A percentile compares a stretch with the other conserved stretches of the same genome.
Conservation (phyloP, 192 early-diverging fungal genomes). For the Coemansia sp. region DNA sequence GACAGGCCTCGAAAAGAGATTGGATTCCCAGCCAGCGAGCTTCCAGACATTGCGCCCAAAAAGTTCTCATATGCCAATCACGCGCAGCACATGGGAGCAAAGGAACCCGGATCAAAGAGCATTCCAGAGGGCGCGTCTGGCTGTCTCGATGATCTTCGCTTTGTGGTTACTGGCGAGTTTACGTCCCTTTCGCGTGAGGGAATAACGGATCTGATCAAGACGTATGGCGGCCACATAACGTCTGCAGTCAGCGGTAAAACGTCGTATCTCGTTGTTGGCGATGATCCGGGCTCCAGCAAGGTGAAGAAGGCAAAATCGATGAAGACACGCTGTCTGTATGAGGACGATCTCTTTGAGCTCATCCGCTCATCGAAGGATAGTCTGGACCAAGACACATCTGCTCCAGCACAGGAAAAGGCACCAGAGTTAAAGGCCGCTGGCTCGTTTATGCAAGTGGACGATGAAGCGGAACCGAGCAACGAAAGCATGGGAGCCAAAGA, state of each 20-base stretch:
- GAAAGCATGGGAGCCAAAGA: neutral
- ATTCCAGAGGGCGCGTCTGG: conserved; percentile 72
- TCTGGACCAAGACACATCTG: neutral
- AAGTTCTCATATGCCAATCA: conserved; percentile 27
- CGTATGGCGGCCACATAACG: conserved; percentile 84
- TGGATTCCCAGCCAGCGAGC: conserved; percentile 40
- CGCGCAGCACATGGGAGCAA: conserved; percentile 25
- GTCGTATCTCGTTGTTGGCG: conserved; percentile 81
- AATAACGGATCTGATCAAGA: conserved; percentile 79
- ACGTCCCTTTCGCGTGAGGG: conserved; percentile 72
- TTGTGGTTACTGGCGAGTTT: conserved; percentile 95
- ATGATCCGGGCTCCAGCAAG: conserved; percentile 85
- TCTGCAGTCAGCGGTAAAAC: conserved; percentile 77
- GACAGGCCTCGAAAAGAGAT: conserved; percentile 10
- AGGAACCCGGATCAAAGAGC: conserved; percentile 64
- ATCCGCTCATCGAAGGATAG: conserved; percentile 58
- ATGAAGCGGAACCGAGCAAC: neutral
- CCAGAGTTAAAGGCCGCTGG: conserved; percentile 7
- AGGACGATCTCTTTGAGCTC: conserved; percentile 83
- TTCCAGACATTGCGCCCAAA: conserved; percentile 31
- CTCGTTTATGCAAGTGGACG: neutral
- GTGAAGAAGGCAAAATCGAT: conserved; percentile 71
- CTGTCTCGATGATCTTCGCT: conserved; percentile 70
- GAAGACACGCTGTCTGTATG: conserved; percentile 71
- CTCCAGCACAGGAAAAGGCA: neutral